Percentiles rank a stretch among this genome's conserved stretches.
Evolutionary conservation across 768 basidiomycete species (phyloP).

Genomic region (Podaxis sp.): DNA sequence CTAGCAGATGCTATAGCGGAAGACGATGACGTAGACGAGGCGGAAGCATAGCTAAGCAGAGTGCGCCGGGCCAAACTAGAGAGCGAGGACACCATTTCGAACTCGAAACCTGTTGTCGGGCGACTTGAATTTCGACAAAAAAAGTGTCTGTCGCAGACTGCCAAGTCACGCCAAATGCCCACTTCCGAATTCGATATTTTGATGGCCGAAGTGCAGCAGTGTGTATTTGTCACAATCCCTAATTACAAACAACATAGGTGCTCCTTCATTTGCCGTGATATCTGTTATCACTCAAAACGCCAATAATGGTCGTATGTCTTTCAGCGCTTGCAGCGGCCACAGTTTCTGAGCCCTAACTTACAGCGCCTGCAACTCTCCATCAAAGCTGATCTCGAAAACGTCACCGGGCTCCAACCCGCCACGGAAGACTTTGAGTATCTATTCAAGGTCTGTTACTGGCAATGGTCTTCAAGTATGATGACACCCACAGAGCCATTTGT

Average conservation of each 20-base stretch:
- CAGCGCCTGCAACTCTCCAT: slow-evolving; percentile 64
- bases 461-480: not conserved
- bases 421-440: slow-evolving; percentile 71
- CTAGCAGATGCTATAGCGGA: slow-evolving; percentile 10
- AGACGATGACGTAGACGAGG: not conserved
- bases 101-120: not conserved
- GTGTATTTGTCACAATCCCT: slow-evolving; percentile 6
- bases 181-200: not conserved
- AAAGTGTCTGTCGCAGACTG: slow-evolving; percentile 4
- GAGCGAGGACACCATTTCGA: slow-evolving; percentile 13
- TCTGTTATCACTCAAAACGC: not conserved
- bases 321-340: not conserved
- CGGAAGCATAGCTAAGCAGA: slow-evolving; percentile 2
- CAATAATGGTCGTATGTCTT: not conserved
- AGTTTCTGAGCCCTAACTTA: slow-evolving; percentile 11
- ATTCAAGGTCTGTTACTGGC: slow-evolving; percentile 53
- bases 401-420: slow-evolving; percentile 66
- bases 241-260: slow-evolving; percentile 17
- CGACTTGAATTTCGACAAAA: not conserved
- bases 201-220: not conserved
- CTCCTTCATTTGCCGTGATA: not conserved
- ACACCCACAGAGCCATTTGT: slow-evolving; percentile 18
- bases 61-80: slow-evolving; percentile 6
- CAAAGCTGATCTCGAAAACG: slow-evolving; percentile 77
- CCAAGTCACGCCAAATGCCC: not conserved